Evolutionary conservation across 176 grass and related monocot genomes (phyloP).

Genomic region (Ampelocalamus luodianensis): DNA sequence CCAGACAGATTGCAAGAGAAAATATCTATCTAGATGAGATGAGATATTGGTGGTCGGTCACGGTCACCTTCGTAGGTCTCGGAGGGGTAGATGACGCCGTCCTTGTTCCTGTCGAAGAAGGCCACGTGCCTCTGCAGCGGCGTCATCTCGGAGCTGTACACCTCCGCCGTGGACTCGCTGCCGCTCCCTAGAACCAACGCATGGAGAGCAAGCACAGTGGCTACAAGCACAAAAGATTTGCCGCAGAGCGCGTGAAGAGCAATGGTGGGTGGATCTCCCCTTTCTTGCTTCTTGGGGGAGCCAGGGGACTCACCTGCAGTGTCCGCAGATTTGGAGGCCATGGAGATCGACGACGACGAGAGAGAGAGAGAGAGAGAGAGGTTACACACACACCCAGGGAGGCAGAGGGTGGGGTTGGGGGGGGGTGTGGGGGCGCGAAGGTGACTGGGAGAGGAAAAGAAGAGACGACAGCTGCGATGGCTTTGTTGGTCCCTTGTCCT

Average conservation of each 20-base stretch:
- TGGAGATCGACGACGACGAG: background rate
- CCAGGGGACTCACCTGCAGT: slow-evolving; percentile 11
- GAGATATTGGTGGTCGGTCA: background rate
- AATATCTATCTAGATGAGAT: background rate
- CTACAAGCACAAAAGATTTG: background rate
- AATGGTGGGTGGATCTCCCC: background rate
- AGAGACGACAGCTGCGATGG: background rate
- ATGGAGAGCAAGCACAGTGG: background rate
- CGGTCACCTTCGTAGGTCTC: slow-evolving; percentile 67
- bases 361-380: background rate
- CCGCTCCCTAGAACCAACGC: background rate
- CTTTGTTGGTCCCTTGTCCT: no score
- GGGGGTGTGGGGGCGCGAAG: background rate
- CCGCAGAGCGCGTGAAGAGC: background rate
- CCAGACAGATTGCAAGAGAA: background rate
- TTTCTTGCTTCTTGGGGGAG: background rate
- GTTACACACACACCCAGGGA: no score
- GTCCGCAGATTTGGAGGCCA: slow-evolving; percentile 37
- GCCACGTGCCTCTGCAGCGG: slow-evolving; percentile 74
- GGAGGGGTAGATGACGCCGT: slow-evolving; percentile 63
- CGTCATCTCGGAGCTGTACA: slow-evolving; percentile 53
- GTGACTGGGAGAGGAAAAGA: background rate
- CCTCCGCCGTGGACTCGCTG: slow-evolving; percentile 33
- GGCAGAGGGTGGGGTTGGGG: no score
- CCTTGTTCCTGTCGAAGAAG: slow-evolving; percentile 80